These are phyloP conservation scores for Onygenales sp. DNA, from an alignment of 2,329 filamentous ascomycete species.

Conservation along the genomic window DNA sequence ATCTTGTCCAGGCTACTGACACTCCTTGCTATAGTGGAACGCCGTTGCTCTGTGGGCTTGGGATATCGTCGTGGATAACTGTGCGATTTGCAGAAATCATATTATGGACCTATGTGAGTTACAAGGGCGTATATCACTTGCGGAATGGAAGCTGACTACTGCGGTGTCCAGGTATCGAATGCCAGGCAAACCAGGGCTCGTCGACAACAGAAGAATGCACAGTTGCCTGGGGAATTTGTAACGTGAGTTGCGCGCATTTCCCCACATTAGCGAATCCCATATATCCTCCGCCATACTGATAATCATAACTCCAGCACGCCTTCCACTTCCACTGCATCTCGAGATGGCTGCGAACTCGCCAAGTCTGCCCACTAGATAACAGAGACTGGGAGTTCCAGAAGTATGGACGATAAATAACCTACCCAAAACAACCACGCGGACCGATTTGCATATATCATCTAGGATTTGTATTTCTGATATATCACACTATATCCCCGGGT, in stretches of 20 bases:
- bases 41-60: slow-evolving; percentile 97
- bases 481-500: background rate
- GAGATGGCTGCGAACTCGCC: slow-evolving; percentile 96
- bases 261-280: background rate
- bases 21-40: slow-evolving; percentile 65
- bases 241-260: slow-evolving; percentile 51
- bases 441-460: background rate
- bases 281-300: background rate
- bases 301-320: slow-evolving; percentile 58
- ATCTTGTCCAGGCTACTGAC: slow-evolving; percentile 4
- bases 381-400: slow-evolving; percentile 99
- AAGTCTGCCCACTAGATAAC: slow-evolving; percentile 96
- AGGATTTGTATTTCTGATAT: background rate
- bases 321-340: slow-evolving; percentile 99
- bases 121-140: background rate
- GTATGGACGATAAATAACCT: slow-evolving; percentile 60
- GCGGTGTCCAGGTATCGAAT: slow-evolving; percentile 67
- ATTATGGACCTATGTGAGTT: slow-evolving; percentile 94
- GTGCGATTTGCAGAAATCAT: slow-evolving; percentile 96
- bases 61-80: slow-evolving; percentile 99
- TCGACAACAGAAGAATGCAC: slow-evolving; percentile 97
- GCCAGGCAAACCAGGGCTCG: slow-evolving; percentile 95
- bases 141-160: background rate
- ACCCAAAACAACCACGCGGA: background rate
- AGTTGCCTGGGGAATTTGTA: slow-evolving; percentile 98